A percentile compares a stretch with the other conserved stretches of the same genome.
These are phyloP conservation scores for Setaria italica DNA, from an alignment of 202 grass and related monocot species.

Conservation along the genomic window DNA sequence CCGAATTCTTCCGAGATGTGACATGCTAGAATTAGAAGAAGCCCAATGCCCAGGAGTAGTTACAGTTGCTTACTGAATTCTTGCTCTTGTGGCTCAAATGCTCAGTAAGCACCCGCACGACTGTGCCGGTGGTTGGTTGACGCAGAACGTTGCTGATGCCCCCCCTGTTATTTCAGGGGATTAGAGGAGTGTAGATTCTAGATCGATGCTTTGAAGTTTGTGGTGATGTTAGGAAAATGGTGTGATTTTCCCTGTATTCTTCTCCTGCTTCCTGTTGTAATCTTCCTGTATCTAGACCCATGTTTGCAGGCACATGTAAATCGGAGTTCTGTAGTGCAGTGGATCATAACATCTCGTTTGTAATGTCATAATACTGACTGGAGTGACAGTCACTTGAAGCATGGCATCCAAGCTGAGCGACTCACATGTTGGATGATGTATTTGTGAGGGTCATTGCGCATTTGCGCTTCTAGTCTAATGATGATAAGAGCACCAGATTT, in stretches of 20 bases:
- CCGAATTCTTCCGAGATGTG: slow-evolving; percentile 62
- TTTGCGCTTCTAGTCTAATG: slow-evolving; percentile 19
- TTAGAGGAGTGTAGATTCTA: slow-evolving; percentile 45
- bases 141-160: not conserved
- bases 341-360: slow-evolving; percentile 54
- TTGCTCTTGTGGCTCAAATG: slow-evolving; percentile 40
- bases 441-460: not conserved
- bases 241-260: not conserved
- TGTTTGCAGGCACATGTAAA: slow-evolving; percentile 52
- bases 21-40: slow-evolving; percentile 43
- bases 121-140: slow-evolving; percentile 19
- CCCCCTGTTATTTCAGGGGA: slow-evolving; percentile 28
- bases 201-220: slow-evolving; percentile 35
- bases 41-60: slow-evolving; percentile 13
- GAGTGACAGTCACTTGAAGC: slow-evolving; percentile 13
- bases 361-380: slow-evolving; percentile 41
- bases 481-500: slow-evolving; percentile 41
- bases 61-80: slow-evolving; percentile 58
- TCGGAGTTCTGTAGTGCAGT: slow-evolving; percentile 35
- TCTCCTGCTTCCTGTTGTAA: slow-evolving; percentile 3
- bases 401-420: slow-evolving; percentile 3
- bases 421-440: slow-evolving; percentile 27
- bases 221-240: slow-evolving; percentile 13
- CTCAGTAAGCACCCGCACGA: not conserved
- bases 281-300: slow-evolving; percentile 41